These are phyloP conservation scores for Drechslerella stenobrocha DNA, from an alignment of 2,329 filamentous ascomycete genomes.

Conservation along the genomic window DNA sequence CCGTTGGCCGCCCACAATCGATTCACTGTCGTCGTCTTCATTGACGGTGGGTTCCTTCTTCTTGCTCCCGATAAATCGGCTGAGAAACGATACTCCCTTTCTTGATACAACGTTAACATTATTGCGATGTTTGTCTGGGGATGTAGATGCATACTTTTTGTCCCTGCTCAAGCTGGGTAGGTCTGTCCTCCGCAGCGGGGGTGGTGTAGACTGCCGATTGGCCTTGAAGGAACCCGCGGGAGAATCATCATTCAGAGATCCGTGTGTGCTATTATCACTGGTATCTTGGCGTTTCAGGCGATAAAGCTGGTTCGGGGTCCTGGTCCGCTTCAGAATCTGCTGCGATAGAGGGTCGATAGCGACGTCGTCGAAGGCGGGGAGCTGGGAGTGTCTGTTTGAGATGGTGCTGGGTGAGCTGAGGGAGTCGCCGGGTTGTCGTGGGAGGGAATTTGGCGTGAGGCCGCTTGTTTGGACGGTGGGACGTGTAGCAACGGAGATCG, in stretches of 20 bases:
- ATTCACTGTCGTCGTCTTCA: conserved; percentile 65
- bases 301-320: conserved; percentile 24
- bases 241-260: conserved; percentile 39
- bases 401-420: conserved; percentile 20
- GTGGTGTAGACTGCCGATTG: conserved; percentile 29
- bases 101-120: conserved; percentile 58
- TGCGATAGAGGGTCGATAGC: conserved; percentile 41
- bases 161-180: conserved; percentile 28
- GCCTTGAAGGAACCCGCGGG: conserved; percentile 23
- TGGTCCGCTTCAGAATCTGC: conserved; percentile 34
- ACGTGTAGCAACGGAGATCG: conserved; percentile 10
- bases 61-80: conserved; percentile 76
- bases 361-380: conserved; percentile 25
- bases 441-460: conserved; percentile 10
- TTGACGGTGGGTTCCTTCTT: conserved; percentile 63
- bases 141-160: conserved; percentile 25
- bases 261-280: conserved; percentile 37
- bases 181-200: conserved; percentile 28
- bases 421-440: conserved; percentile 38
- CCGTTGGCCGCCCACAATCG: conserved; percentile 67
- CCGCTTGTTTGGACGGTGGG: conserved; percentile 34
- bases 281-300: conserved; percentile 40
- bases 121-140: too few relatives aligned
- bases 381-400: conserved; percentile 25
- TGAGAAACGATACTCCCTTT: conserved; percentile 88